Base-by-base conservation (phyloP, 2,329 filamentous ascomycete genomes). In the Sporothrix mexicana region DNA sequence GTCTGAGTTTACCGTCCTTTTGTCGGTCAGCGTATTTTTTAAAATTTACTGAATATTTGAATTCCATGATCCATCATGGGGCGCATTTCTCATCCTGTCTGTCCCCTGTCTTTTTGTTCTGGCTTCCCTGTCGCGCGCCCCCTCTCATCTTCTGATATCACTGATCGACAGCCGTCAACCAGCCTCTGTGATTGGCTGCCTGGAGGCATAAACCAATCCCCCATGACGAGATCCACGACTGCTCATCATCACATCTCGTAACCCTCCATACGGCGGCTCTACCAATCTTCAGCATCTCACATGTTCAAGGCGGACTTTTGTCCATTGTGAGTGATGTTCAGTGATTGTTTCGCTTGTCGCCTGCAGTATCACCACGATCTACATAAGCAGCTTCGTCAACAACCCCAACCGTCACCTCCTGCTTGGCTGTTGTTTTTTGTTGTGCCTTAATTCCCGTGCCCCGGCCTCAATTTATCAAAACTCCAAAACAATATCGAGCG, bases 181-280 rank as follows among this genome's bases (percentile, higher is more conserved):
- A 64, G 41, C 41, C 12, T 43, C 12, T 6, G 61, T 64, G 61
- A 64, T 25, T 17, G 36, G 59, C 36, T 62, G 41, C 41, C 41
- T 47, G 41, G n/a, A 47, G 47, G 61, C 61, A 64, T 64, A 64
- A 47, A 45, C 13, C 41, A 43, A 41, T 25, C 10, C n/a, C 41
- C 12, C 10, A 45, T 41, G 10, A 17, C 13, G 41, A 64, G 41
- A 64, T 64, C 41, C 59, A 43, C 30, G 57, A 45, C 64, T 68
- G 64, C 15, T 53, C 45, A 51, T 55, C 66, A 69, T 69, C 67
- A 61, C 53, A 70, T 59, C 53, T 61, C 53, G 25, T 53, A 47
- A 68, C 66, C 43, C 20, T 53, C 23, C 47, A 68, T 68, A 45
- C 62, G 43, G 47, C 64, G 45, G 45, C 45, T 51, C 45, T 36